phyloP scores from a whole-genome alignment of 2,329 filamentous ascomycete genomes.

The Ascochyta viciae-villosae region DNA sequence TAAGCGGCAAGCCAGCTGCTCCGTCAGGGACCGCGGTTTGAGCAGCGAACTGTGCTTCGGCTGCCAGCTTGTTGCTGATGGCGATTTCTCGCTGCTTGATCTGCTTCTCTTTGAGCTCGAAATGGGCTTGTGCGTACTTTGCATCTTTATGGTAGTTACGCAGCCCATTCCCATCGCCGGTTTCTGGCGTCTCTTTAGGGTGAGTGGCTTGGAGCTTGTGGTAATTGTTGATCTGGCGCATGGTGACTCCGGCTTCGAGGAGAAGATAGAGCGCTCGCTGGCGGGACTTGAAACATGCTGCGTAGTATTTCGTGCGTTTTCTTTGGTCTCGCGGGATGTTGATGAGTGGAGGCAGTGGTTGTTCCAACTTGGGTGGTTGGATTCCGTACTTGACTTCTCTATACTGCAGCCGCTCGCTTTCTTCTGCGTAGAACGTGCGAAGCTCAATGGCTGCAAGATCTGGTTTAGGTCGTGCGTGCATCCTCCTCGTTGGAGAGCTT shows the following conservation, averaged over 20 bases:
- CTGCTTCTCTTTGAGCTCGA: conserved; percentile 23
- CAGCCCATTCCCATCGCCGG: conserved; percentile 27
- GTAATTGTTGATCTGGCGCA: conserved; percentile 40
- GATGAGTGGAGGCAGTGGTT: conserved; percentile 39
- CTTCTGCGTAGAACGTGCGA: conserved; percentile 21
- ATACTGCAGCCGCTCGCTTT: conserved; percentile 43
- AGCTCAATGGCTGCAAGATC: conserved; percentile 33
- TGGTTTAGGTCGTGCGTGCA: conserved; percentile 30
- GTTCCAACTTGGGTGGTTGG: conserved; percentile 31
- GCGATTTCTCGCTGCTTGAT: conserved; percentile 37
- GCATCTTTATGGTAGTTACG: conserved; percentile 37
- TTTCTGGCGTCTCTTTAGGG: conserved; percentile 31
- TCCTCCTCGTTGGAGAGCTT: conserved; percentile 27
- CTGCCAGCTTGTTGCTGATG: conserved; percentile 34
- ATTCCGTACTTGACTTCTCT: conserved; percentile 43
- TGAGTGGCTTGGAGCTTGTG: conserved; percentile 27
- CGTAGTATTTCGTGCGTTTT: conserved; percentile 36
- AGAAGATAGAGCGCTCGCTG: conserved; percentile 40
- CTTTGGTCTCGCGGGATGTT: conserved; percentile 36
- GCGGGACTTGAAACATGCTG: conserved; percentile 42
- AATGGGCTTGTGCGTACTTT: conserved; percentile 25
- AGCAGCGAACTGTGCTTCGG: conserved; percentile 33
- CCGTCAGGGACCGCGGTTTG: conserved; percentile 12
- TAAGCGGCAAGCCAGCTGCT: conserved; percentile 30
- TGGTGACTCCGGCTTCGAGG: conserved; percentile 39